Conservation (phyloP, 2,329 filamentous ascomycete species). For the Stachybotrys chartarum region DNA sequence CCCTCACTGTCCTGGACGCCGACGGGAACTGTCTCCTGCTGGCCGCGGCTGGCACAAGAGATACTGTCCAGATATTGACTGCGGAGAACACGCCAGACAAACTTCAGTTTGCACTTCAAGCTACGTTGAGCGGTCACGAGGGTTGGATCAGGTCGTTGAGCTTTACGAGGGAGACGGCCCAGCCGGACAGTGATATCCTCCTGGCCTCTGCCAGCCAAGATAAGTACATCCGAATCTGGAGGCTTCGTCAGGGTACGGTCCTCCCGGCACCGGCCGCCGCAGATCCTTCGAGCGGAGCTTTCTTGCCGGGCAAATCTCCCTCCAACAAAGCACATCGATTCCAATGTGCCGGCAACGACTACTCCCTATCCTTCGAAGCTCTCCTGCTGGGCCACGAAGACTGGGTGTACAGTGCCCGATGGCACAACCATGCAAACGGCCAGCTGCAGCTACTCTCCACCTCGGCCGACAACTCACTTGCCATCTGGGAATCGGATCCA, state of each 20-base stretch:
- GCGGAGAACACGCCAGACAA: conserved; percentile 34
- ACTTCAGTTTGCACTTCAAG: conserved; percentile 59
- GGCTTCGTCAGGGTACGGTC: conserved; percentile 65
- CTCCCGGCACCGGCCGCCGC: conserved; percentile 50
- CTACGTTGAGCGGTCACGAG: conserved; percentile 82
- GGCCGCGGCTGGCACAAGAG: conserved; percentile 79
- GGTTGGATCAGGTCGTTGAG: conserved; percentile 87
- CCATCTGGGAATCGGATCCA: conserved; percentile 84
- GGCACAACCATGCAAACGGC: conserved; percentile 48
- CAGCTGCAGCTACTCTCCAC: conserved; percentile 74
- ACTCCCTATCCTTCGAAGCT: conserved; percentile 87
- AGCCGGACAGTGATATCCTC: conserved; percentile 58
- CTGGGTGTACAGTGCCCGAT: conserved; percentile 89
- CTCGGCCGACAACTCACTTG: conserved; percentile 90
- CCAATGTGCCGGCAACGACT: conserved; percentile 51
- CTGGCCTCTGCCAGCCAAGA: conserved; percentile 94
- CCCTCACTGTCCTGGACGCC: conserved; percentile 54
- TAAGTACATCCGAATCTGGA: conserved; percentile 93
- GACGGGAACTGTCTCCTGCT: conserved; percentile 53
- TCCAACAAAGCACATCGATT: conserved; percentile 87
- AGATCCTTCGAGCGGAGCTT: conserved; percentile 50
- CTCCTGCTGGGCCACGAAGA: conserved; percentile 92
- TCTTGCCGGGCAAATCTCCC: conserved; percentile 62
- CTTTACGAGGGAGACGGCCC: conserved; percentile 58
- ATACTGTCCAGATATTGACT: conserved; percentile 73